phyloP scores from a whole-genome alignment of 352 stramenopile species.

The Phytopythium mirpurense region DNA sequence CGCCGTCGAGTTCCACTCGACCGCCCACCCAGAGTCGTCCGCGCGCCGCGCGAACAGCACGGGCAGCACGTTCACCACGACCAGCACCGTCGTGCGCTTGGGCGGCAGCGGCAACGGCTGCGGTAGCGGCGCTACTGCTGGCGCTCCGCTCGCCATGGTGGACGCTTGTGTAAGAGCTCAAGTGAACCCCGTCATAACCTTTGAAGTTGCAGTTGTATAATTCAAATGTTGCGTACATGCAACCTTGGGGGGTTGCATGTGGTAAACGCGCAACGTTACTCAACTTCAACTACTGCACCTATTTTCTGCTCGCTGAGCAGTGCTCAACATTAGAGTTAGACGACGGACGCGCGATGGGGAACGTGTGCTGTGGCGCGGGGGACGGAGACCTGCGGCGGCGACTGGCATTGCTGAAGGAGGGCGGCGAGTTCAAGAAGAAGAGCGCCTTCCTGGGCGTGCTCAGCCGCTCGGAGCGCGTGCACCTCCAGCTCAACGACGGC shows the following conservation, averaged over 20 bases:
- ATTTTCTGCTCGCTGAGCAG: no score
- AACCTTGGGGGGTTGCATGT: no score
- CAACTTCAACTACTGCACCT: no score
- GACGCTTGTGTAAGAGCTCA: no score
- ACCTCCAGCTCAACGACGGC: slow-evolving; percentile 51
- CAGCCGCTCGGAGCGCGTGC: slow-evolving; percentile 46
- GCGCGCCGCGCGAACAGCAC: slow-evolving; percentile 61
- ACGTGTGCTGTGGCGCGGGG: slow-evolving; percentile 49
- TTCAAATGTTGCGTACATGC: no score
- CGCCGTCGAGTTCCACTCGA: slow-evolving; percentile 69
- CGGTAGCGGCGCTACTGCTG: not conserved
- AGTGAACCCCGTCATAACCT: no score
- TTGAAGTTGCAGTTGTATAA: no score
- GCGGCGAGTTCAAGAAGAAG: slow-evolving; percentile 68
- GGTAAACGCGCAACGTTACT: no score
- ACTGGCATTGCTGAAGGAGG: slow-evolving; percentile 59
- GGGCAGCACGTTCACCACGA: slow-evolving; percentile 77
- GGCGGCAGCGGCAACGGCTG: not conserved
- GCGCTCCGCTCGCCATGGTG: not conserved
- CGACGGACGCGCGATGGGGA: slow-evolving; percentile 38
- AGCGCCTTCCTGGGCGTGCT: slow-evolving; percentile 58
- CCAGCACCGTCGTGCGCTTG: slow-evolving; percentile 51
- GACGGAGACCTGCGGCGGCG: slow-evolving; percentile 57
- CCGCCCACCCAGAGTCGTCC: slow-evolving; percentile 35
- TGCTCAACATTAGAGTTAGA: no score